Conservation (phyloP, 2,329 filamentous ascomycete genomes). For the Calonectria honghensis region DNA sequence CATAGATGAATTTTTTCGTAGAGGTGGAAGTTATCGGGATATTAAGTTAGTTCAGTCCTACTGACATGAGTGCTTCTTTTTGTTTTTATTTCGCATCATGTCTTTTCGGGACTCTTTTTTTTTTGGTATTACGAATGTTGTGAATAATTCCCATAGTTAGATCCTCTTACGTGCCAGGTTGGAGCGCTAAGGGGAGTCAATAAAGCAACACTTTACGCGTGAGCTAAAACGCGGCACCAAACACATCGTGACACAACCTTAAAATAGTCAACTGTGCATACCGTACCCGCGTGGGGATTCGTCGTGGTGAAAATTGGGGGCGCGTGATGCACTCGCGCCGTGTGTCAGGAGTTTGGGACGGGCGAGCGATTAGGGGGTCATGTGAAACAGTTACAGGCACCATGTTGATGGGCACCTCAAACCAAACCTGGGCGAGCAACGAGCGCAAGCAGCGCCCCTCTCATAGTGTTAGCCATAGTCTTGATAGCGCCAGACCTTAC, state of each 20-base stretch:
- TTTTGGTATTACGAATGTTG: constrained; percentile 13
- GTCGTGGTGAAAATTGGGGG: background rate
- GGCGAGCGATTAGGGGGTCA: constrained; percentile 25
- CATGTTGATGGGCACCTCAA: constrained; percentile 23
- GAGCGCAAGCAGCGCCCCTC: background rate
- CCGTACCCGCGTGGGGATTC: constrained; percentile 25
- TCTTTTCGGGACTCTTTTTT: constrained; percentile 4
- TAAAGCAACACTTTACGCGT: constrained; percentile 12
- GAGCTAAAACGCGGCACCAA: constrained; percentile 13
- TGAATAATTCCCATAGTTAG: constrained; percentile 11
- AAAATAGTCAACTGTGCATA: constrained; percentile 28
- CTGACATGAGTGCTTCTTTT: background rate
- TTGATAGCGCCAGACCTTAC: constrained; percentile 3
- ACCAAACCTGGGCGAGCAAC: constrained; percentile 9
- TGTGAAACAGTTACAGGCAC: constrained; percentile 30
- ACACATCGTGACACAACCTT: constrained; percentile 9
- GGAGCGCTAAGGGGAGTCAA: background rate
- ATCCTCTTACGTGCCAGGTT: background rate
- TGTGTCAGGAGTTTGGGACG: constrained; percentile 12
- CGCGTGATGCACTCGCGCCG: constrained; percentile 26
- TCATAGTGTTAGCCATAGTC: constrained; percentile 13
- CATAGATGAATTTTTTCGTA: constrained; percentile 8
- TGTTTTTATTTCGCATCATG: constrained; percentile 4
- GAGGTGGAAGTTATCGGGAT: constrained; percentile 14
- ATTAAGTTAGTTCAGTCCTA: background rate